phyloP scores from a whole-genome alignment of 495 filamentous ascomycete genomes.

The Neurospora pannonica region DNA sequence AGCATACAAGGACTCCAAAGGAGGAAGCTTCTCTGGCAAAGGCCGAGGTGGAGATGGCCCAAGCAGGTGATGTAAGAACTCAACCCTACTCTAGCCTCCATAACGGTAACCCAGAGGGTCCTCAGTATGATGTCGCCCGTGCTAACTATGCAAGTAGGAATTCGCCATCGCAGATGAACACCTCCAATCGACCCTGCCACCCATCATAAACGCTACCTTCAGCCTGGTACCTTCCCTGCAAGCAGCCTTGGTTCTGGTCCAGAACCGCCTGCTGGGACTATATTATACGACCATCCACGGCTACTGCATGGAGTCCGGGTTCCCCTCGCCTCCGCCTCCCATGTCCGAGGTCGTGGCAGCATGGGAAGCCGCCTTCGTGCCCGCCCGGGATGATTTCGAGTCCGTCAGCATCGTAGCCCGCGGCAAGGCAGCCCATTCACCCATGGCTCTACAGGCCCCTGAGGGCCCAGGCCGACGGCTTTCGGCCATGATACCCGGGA shows the following conservation, averaged over 20 bases:
- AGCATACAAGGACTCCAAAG: slow-evolving; percentile 60
- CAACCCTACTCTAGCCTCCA: neutral
- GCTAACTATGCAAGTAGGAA: slow-evolving; percentile 42
- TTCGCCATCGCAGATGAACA: slow-evolving; percentile 78
- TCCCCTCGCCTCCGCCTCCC: slow-evolving; percentile 64
- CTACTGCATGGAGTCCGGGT: slow-evolving; percentile 62
- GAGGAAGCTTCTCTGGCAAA: slow-evolving; percentile 71
- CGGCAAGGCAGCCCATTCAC: slow-evolving; percentile 64
- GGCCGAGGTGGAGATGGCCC: slow-evolving; percentile 65
- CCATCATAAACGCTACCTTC: slow-evolving; percentile 63
- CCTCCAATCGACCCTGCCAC: slow-evolving; percentile 65
- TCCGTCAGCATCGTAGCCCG: slow-evolving; percentile 56
- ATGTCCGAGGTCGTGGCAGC: slow-evolving; percentile 61
- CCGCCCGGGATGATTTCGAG: slow-evolving; percentile 63
- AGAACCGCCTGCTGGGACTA: slow-evolving; percentile 73
- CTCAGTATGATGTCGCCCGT: neutral
- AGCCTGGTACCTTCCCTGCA: slow-evolving; percentile 73
- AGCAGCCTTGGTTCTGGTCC: slow-evolving; percentile 63
- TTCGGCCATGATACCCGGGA: slow-evolving; percentile 25
- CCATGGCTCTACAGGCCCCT: slow-evolving; percentile 37
- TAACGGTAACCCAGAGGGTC: no score
- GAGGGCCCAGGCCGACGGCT: slow-evolving; percentile 21
- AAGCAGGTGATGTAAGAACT: slow-evolving; percentile 54
- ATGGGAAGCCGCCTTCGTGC: slow-evolving; percentile 59
- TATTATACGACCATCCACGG: slow-evolving; percentile 77